phyloP scores from a whole-genome alignment of 2,329 filamentous ascomycete genomes.

The Aquanectria penicillioides region DNA sequence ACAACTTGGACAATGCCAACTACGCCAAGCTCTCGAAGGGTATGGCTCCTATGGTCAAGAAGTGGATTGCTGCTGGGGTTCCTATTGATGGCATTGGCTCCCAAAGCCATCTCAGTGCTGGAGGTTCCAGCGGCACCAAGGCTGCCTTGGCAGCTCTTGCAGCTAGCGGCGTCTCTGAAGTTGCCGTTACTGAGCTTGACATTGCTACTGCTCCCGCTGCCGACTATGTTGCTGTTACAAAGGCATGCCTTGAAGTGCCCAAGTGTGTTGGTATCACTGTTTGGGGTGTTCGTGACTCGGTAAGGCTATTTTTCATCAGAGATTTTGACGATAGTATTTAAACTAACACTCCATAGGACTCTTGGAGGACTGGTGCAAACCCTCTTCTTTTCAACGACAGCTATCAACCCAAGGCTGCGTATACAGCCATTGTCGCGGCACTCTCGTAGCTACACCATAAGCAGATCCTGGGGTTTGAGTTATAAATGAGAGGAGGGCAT shows the following conservation, averaged over 20 bases:
- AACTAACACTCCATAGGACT: slow-evolving; percentile 34
- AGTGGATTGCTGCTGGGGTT: slow-evolving; percentile 69
- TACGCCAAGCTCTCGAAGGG: slow-evolving; percentile 68
- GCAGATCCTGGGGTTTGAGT: not conserved
- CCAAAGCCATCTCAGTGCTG: slow-evolving; percentile 63
- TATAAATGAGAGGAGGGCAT: not conserved
- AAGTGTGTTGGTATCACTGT: slow-evolving; percentile 75
- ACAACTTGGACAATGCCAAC: slow-evolving; percentile 70
- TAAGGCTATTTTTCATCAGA: not conserved
- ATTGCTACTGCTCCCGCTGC: slow-evolving; percentile 64
- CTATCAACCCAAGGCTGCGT: slow-evolving; percentile 62
- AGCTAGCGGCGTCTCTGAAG: slow-evolving; percentile 64
- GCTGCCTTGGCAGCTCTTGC: slow-evolving; percentile 35
- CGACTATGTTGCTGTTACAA: slow-evolving; percentile 68
- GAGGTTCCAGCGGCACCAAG: slow-evolving; percentile 48
- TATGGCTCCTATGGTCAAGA: slow-evolving; percentile 68
- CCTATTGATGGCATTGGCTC: slow-evolving; percentile 64
- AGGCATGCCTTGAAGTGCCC: slow-evolving; percentile 65
- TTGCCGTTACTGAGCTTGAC: slow-evolving; percentile 75
- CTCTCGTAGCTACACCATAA: not conserved
- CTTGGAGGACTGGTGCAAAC: slow-evolving; percentile 59
- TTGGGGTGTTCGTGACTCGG: slow-evolving; percentile 62
- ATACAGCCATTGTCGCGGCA: slow-evolving; percentile 49
- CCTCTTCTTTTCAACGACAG: slow-evolving; percentile 64
- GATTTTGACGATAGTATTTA: accelerated